A percentile compares a stretch with the other conserved stretches of the same genome.
Conservation (phyloP, 306 rosid species). For the Chamaecrista fasciculata region DNA sequence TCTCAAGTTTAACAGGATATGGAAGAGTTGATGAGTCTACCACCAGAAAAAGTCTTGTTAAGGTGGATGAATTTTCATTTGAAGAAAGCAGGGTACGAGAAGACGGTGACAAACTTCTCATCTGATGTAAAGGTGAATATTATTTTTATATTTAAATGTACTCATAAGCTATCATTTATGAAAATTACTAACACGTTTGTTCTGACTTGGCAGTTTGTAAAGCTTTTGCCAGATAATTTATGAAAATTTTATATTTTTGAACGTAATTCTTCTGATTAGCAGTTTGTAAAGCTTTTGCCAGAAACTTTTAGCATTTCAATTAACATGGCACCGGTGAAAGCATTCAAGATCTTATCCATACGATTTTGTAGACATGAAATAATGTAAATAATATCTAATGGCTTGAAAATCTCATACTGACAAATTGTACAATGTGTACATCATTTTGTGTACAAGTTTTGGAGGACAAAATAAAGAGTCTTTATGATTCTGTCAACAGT, state of each 20-base stretch:
- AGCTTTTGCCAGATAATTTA: not conserved
- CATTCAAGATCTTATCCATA: not conserved
- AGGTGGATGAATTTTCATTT: slow-evolving; percentile 98
- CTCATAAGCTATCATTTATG: not conserved
- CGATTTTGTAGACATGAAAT: not conserved
- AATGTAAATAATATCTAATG: not conserved
- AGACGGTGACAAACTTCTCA: slow-evolving; percentile 81
- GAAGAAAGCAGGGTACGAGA: slow-evolving; percentile 78
- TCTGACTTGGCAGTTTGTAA: not conserved
- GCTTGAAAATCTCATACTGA: not conserved
- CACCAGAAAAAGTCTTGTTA: slow-evolving; percentile 93
- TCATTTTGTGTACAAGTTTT: not conserved
- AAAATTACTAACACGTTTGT: not conserved
- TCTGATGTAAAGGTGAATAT: slow-evolving; percentile 83
- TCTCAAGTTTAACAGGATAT: slow-evolving; percentile 62
- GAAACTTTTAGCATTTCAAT: not conserved
- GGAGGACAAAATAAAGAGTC: not conserved
- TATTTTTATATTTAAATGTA: not conserved
- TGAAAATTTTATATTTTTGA: too few species aligned
- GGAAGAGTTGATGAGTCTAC: slow-evolving; percentile 90
- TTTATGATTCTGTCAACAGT: not conserved
- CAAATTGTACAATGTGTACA: not conserved
- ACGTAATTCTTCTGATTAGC: too few species aligned
- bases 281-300: not conserved
- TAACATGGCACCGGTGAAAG: not conserved